Percentiles rank a stretch among this genome's conserved stretches.
Evolutionary conservation across 2,329 filamentous ascomycete genomes (phyloP).

Genomic region (Pestalotiopsis sp.): DNA sequence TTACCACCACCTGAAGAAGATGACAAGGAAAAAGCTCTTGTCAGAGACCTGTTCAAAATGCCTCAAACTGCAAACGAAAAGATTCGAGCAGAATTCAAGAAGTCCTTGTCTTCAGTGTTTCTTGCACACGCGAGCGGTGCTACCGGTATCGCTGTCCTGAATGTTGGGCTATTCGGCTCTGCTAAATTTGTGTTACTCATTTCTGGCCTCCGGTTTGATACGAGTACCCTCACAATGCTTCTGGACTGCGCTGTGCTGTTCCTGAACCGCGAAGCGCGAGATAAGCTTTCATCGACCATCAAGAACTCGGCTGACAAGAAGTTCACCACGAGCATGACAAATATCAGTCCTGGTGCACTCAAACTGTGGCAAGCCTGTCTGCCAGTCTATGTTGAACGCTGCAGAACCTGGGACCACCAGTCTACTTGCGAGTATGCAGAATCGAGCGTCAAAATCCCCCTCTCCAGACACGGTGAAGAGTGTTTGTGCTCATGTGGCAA

Average conservation of each 20-base stretch:
- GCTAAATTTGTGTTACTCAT: not conserved
- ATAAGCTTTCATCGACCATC: not conserved
- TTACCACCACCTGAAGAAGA: not conserved
- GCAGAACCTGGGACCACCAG: not conserved
- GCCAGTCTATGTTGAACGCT: not conserved
- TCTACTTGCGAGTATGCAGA: not conserved
- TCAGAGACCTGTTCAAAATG: not conserved
- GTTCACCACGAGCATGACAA: not conserved
- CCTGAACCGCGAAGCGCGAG: not conserved
- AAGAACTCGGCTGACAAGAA: not conserved
- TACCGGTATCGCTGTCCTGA: not conserved
- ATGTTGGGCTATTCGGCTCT: not conserved
- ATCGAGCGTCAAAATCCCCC: not conserved
- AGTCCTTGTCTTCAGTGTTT: not conserved
- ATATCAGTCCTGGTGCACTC: too few species aligned
- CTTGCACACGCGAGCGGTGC: not conserved
- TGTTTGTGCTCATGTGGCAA: not conserved
- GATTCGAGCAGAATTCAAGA: not conserved
- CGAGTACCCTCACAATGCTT: not conserved
- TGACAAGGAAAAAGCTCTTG: not conserved
- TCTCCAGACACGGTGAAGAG: too few species aligned
- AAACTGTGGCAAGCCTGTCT: not conserved
- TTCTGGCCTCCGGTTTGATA: not conserved
- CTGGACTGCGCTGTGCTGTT: not conserved
- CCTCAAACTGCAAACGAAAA: not conserved